Evolutionary conservation across 1,284 basidiomycete species (phyloP).

Genomic region (Pyrrhoderma lamaoense): DNA sequence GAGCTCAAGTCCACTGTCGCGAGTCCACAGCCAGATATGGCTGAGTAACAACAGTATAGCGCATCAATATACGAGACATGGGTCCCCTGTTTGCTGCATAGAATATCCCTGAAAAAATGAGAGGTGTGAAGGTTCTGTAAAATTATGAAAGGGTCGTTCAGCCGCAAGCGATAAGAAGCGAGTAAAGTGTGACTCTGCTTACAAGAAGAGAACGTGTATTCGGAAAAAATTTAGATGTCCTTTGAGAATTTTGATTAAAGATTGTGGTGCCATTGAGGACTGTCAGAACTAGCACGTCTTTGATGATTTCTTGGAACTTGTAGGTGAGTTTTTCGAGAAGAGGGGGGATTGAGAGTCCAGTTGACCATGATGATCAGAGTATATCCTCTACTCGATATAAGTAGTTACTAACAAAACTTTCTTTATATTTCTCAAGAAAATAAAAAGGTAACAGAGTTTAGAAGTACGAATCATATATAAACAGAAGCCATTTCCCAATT

Average conservation of each 20-base stretch:
- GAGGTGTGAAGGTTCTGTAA: slow-evolving; percentile 65
- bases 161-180: neutral
- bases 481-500: too few relatives aligned
- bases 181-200: slow-evolving; percentile 27
- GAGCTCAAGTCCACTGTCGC: slow-evolving; percentile 67
- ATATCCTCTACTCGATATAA: too few relatives aligned
- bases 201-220: slow-evolving; percentile 51
- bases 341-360: too few relatives aligned
- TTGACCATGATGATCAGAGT: too few relatives aligned
- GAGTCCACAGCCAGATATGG: slow-evolving; percentile 75
- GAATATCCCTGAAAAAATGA: slow-evolving; percentile 67
- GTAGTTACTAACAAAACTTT: too few relatives aligned
- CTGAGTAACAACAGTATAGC: slow-evolving; percentile 69
- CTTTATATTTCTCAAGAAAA: too few relatives aligned
- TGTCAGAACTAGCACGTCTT: too few relatives aligned
- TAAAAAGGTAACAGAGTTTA: too few relatives aligned
- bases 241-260: neutral
- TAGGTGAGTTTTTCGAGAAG: neutral
- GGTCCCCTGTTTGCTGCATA: slow-evolving; percentile 66
- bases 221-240: slow-evolving; percentile 63
- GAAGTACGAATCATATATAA: too few relatives aligned
- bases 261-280: neutral
- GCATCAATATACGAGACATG: slow-evolving; percentile 67
- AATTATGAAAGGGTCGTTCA: neutral
- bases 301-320: neutral